Base-by-base conservation (phyloP, 1,284 basidiomycete species). In the Ceratobasidium sp. region DNA sequence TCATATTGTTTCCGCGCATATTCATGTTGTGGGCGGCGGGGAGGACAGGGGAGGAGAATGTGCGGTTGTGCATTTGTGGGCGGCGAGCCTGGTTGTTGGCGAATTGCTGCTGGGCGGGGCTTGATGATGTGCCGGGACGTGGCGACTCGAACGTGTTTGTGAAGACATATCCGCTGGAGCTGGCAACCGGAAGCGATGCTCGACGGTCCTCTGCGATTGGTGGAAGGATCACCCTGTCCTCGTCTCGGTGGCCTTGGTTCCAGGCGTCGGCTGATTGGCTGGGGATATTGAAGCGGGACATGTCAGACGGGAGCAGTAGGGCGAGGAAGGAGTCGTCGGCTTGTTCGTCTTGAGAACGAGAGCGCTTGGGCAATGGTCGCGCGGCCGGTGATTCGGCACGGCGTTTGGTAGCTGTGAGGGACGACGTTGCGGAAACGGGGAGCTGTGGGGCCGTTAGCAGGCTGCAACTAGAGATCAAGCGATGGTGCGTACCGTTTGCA, bases 131-230 rank as follows among this genome's bases (percentile, higher is more conserved):
- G 26, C 50, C 54, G n/a, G 73, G 73, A 28, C 74, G 74, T 18
- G 71, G 72, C 28, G 74, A 73, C 61, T 75, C 74, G 61, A 73
- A 75, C n/a, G 66, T 75, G 43, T 75, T 75, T 66, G 72, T 63
- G 67, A 71, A 75, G 18, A 54, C 59, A 49, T 73, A 75, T 14
- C 69, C 52, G 43, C 67, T 44, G 32, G 66, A 46, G 52, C 64
- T 30, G 62, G 54, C 21, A 46, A 74, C 66, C 28, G 63, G 49
- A 30, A 43, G 58, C 46, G 50, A 54, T 18, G 49, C 57, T 13
- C 47, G 50, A 44, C 57, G 59, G 59, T 44, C 57, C 46, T 66
- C 73, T 32, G 57, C 49, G 49, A 69, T 50, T 14, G 70, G 63
- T 28, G 67, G 71, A 73, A 77, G 58, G 46, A 79, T 75, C 30